Evolutionary conservation across 345 rosid genomes (phyloP).

Genomic region (Linum trigynum): DNA sequence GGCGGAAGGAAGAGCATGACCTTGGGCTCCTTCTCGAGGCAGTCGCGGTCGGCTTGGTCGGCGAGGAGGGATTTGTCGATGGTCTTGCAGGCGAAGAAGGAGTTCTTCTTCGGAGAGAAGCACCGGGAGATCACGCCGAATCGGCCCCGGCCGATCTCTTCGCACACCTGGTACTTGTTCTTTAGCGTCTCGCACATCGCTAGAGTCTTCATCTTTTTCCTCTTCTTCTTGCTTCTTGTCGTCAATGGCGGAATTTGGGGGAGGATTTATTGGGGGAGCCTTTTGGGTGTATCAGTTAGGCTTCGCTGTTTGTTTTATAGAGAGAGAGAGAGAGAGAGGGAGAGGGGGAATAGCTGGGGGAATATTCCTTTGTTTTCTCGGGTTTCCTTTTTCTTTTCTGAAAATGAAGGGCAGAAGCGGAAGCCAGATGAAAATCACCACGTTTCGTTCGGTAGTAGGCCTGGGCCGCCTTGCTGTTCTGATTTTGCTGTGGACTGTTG

Average conservation of each 20-base stretch:
- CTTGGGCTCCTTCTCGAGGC: constrained; percentile 22
- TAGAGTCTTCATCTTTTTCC: not conserved
- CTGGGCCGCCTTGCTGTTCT: too few relatives aligned
- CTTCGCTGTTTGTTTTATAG: not conserved
- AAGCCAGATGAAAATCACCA: too few relatives aligned
- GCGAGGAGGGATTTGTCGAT: constrained; percentile 17
- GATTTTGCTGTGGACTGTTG: too few relatives aligned
- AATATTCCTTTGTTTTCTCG: not conserved
- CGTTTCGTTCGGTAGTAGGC: too few relatives aligned
- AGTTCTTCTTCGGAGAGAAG: constrained; percentile 11
- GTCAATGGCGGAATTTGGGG: not conserved
- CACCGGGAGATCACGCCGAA: constrained; percentile 24
- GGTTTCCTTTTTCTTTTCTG: not conserved
- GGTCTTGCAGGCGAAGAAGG: constrained; percentile 21
- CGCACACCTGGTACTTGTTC: constrained; percentile 20
- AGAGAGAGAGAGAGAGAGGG: too few relatives aligned
- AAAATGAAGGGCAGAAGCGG: too few relatives aligned
- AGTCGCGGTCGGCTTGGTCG: constrained; percentile 20
- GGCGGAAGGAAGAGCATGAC: constrained; percentile 20
- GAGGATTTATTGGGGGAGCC: not conserved
- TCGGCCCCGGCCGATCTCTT: constrained; percentile 29
- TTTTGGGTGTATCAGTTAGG: not conserved
- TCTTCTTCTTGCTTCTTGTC: not conserved
- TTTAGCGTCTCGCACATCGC: constrained; percentile 13
- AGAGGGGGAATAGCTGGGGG: not conserved